A percentile compares a stretch with the other conserved stretches of the same genome.
Evolutionary conservation across 768 basidiomycete species (phyloP).

Genomic region (Collybia mongolica): DNA sequence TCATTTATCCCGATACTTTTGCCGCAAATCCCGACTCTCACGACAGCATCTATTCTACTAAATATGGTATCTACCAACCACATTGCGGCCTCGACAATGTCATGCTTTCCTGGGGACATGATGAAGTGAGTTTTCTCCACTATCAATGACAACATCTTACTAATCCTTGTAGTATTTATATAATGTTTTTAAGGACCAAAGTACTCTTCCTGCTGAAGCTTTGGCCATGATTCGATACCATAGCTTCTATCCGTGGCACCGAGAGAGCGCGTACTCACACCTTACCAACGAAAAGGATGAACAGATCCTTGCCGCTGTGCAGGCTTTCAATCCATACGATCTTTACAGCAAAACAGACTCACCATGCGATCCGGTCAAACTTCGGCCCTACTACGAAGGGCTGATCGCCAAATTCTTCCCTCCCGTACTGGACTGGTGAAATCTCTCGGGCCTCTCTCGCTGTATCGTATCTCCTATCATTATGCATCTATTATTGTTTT

Average conservation of each 20-base stretch:
- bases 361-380: constrained; percentile 54
- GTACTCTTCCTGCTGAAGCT: constrained; percentile 74
- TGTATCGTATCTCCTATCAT: too few relatives aligned
- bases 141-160: neutral
- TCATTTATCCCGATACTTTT: constrained; percentile 79
- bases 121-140: constrained; percentile 53
- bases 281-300: constrained; percentile 73
- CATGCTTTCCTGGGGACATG: constrained; percentile 90
- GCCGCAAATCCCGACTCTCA: constrained; percentile 62
- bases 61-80: constrained; percentile 73
- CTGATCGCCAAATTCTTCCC: constrained; percentile 90
- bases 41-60: constrained; percentile 66
- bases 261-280: constrained; percentile 82
- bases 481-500: too few relatives aligned
- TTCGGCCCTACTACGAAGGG: constrained; percentile 81
- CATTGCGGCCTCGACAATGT: constrained; percentile 83
- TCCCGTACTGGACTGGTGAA: constrained; percentile 74
- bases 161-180: constrained; percentile 65
- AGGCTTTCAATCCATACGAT: constrained; percentile 92
- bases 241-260: constrained; percentile 95
- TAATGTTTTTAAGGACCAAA: constrained; percentile 80
- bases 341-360: constrained; percentile 88
- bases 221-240: constrained; percentile 94
- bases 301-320: constrained; percentile 67
- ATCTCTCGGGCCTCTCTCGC: neutral